Evolutionary conservation across 78 protist genomes (phyloP), one percentile per base, ranked within the genome.

Genomic region (Dictyostelium capitatum): DNA sequence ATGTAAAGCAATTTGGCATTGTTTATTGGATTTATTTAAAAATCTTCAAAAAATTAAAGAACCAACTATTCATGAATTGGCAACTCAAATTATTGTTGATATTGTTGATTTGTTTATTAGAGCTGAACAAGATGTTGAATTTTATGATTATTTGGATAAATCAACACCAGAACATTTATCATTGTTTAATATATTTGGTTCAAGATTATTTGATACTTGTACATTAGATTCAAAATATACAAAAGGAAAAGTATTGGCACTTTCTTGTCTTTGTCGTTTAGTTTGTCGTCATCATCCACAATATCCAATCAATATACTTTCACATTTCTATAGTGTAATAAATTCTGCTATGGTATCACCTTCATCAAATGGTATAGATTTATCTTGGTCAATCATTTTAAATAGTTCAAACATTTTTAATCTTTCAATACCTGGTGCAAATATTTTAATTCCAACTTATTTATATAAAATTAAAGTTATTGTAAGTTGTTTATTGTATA

Each of bases 201-300:
- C 65, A 59, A 47, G 74, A 47, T 30, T 85, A 57, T 85, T 85
- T 30, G 92, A 85, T 41, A 62, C 92, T 11, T 57, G 32, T 37
- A 46, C 25, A 47, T 57, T 85, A 15, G 92, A 85, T 9, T 14
- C 57, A 9, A 90, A 90, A 19, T 90, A 48, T 65, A 65, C 47
- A 43, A 90, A 90, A 43, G 46, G 83, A 7, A 90, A 90, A 17
- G 89, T 90, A 10, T 43, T 90, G 51, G 95, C 95, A 9, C 14
- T 90, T 50, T 41, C 46, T 32, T 56, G 95, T 37, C 82, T 90
- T 8, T 90, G 91, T 72, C 23, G 95, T 32, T 53, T 90, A 43
- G 75, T 90, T 14, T 90, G 95, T 81, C 53, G 95, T 50, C 89
- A 80, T 83, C 87, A 90, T 65, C 78, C 59, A 9, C 85, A 74